Evolutionary conservation across 306 rosid species (phyloP), one percentile per base, ranked within the genome.

Genomic region (Trifolium repens): DNA sequence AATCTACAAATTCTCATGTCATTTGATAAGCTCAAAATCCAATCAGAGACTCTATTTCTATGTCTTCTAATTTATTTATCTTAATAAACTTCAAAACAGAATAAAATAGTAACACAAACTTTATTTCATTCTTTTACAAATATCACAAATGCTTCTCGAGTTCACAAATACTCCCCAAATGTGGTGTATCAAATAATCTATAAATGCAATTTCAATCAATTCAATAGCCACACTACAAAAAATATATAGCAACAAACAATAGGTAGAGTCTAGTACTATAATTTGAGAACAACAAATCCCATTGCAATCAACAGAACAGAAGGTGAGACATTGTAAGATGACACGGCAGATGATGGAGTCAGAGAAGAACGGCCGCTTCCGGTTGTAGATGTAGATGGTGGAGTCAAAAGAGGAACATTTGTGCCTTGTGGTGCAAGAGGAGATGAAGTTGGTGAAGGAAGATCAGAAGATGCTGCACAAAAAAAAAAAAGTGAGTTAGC

Each of bases 321-420:
- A 43, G 89, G 67, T 9, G 93, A 77, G 68, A 83, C 19, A 63
- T 43, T 63, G 73, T 75, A 68, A 50, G 89, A 84, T 12, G 78
- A 42, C 8, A 61, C 3, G 49, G 91, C 89, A 24, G 86, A 78
- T 5, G 98, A 91, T 6, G 96, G 93, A 52, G 86, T 86, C 62
- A 90, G 59, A 69, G 59, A 78, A 1, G 93, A 81, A 54, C 85
- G 93, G 80, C 91, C 87, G 16, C 91, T 88, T 4, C 91, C 89
- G 0, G 84, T 64, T 24, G 63, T 68, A 40, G 91, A 76, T 4
- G 96, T 79, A 61, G 91, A 77, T 63, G 88, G 68, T 34, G 90
- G 89, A 67, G 81, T 84, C 54, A 67, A 16, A 49, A 69, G 79
- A 9, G 83, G 81, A 19, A 75, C 61, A 4, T 81, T 81, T 10